phyloP scores from a whole-genome alignment of 805 yeast genomes.

The Yamadazyma paraphyllophila region DNA sequence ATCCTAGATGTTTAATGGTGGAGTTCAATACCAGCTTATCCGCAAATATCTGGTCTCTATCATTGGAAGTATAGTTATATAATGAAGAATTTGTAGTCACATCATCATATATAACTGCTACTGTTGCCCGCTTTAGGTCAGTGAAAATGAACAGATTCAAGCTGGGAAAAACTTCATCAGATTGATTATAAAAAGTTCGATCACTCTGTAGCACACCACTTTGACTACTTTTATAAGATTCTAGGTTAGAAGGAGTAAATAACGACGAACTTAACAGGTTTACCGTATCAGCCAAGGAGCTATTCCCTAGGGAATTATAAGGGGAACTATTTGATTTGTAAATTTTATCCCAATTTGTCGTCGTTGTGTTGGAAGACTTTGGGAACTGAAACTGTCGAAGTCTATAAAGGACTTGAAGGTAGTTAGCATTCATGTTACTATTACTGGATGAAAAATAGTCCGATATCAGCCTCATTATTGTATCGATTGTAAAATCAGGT shows the following conservation, averaged over 20 bases:
- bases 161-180: conserved; percentile 25
- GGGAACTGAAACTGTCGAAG: conserved; percentile 11
- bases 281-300: conserved; percentile 27
- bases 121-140: conserved; percentile 28
- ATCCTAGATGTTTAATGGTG: background rate
- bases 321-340: conserved; percentile 7
- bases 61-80: conserved; percentile 24
- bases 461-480: conserved; percentile 20
- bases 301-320: conserved; percentile 23
- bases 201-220: background rate
- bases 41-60: conserved; percentile 15
- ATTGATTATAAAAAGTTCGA: conserved; percentile 21
- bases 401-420: conserved; percentile 25
- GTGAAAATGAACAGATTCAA: conserved; percentile 23
- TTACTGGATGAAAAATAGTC: conserved; percentile 25
- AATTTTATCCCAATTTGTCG: conserved; percentile 7
- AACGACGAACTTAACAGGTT: conserved; percentile 17
- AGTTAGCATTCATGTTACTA: conserved; percentile 32
- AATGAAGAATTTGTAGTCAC: conserved; percentile 15
- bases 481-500: conserved; percentile 23
- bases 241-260: conserved; percentile 29
- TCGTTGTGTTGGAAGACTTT: background rate
- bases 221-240: conserved; percentile 6
- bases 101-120: conserved; percentile 23
- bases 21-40: background rate